Percentiles rank a stretch among this genome's conserved stretches.
Evolutionary conservation across 768 basidiomycete species (phyloP).

Genomic region (Pilatotrama ljubarskyi): DNA sequence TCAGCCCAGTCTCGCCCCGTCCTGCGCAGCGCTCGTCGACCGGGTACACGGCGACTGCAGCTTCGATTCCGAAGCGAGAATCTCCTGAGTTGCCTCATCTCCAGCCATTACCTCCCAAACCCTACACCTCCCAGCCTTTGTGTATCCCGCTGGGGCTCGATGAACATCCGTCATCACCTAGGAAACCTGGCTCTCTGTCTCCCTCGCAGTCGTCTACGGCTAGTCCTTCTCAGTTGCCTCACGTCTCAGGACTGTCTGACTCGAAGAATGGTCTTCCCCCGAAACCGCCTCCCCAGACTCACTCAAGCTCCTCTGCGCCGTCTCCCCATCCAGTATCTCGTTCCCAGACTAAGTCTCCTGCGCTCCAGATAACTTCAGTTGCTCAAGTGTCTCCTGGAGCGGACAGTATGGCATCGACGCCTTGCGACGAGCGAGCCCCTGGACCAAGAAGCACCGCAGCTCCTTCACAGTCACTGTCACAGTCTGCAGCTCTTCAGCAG

Average conservation of each 20-base stretch:
- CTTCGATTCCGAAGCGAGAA: conserved; percentile 11
- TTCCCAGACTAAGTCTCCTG: conserved; percentile 5
- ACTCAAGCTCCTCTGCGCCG: neutral
- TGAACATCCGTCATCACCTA: neutral
- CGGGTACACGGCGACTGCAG: neutral
- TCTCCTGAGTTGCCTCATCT: conserved; percentile 19
- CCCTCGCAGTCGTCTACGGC: conserved; percentile 11
- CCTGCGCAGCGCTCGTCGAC: conserved; percentile 7
- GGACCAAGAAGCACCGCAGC: neutral
- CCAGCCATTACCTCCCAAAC: conserved; percentile 8
- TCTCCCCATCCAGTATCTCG: neutral
- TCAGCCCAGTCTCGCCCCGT: conserved; percentile 10
- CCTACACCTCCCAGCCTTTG: neutral
- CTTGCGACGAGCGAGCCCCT: neutral
- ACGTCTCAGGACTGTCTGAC: neutral
- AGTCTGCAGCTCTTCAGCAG: neutral
- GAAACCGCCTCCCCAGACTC: conserved; percentile 1
- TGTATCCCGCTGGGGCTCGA: neutral
- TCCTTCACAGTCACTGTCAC: neutral
- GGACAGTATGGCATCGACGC: conserved; percentile 1
- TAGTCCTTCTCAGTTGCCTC: conserved; percentile 3
- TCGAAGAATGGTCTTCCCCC: neutral
- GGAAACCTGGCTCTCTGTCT: conserved; percentile 10
- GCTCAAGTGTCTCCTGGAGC: neutral
- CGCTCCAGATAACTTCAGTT: conserved; percentile 8